These are phyloP conservation scores for Botrytis hyacinthi DNA, from an alignment of 2,329 filamentous ascomycete species.

Conservation along the genomic window DNA sequence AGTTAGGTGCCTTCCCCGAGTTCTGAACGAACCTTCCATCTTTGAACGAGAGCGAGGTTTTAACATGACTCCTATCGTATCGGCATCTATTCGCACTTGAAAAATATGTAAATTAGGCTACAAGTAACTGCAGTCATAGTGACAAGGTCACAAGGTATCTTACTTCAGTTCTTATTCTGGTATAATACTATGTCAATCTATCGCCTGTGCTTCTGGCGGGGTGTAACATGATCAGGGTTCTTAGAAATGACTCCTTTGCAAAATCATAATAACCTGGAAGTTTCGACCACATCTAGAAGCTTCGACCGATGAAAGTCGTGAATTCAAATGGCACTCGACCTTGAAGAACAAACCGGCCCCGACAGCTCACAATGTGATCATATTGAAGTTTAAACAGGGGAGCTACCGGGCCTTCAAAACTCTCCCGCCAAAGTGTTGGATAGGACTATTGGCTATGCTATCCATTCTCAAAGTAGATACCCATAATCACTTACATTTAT, in stretches of 20 bases:
- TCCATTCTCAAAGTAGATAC: background rate
- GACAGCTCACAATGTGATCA: background rate
- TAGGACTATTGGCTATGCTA: background rate
- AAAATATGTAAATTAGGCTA: background rate
- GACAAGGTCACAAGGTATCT: background rate
- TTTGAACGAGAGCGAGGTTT: background rate
- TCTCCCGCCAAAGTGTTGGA: background rate
- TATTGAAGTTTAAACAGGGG: background rate
- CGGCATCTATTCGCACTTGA: too few species aligned
- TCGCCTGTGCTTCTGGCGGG: background rate
- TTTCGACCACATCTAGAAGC: background rate
- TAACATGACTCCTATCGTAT: background rate
- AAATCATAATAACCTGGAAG: background rate
- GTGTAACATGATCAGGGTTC: background rate
- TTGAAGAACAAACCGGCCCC: background rate
- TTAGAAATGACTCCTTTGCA: background rate
- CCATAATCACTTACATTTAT: background rate
- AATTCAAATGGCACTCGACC: background rate
- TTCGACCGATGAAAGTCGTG: background rate
- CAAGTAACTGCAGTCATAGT: background rate
- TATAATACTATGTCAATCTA: background rate
- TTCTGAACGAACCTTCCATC: background rate
- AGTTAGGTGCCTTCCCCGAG: background rate
- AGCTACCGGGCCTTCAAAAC: background rate
- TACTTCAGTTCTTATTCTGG: background rate